Percentiles rank a stretch among this genome's conserved stretches.
These are phyloP conservation scores for Nothophaeocryptopus gaeumannii DNA, from an alignment of 2,329 filamentous ascomycete genomes.

Conservation along the genomic window DNA sequence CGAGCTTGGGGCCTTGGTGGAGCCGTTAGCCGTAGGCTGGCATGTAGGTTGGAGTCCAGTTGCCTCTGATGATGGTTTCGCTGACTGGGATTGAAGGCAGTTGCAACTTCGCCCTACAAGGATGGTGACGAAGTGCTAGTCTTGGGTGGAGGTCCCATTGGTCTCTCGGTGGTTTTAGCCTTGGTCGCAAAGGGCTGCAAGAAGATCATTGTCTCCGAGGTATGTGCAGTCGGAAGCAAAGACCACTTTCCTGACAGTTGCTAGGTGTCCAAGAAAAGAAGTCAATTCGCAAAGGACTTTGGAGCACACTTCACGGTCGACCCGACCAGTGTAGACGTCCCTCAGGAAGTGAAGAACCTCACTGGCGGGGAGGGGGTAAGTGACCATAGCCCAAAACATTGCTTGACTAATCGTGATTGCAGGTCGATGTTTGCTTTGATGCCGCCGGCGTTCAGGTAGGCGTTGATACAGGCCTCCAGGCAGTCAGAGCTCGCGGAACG, in stretches of 20 bases:
- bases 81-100: constrained; percentile 2
- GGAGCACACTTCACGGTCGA: constrained; percentile 17
- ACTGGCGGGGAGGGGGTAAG: constrained; percentile 9
- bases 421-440: constrained; percentile 17
- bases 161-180: constrained; percentile 14
- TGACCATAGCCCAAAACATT: too few species aligned
- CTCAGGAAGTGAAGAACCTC: constrained; percentile 8
- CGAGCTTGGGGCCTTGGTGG: constrained; percentile 14
- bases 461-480: constrained; percentile 5
- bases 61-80: background rate
- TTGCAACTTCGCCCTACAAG: constrained; percentile 5
- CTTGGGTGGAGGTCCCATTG: constrained; percentile 18
- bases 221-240: background rate
- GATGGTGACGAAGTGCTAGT: constrained; percentile 15
- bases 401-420: background rate
- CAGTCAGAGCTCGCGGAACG: constrained; percentile 8
- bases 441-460: constrained; percentile 15
- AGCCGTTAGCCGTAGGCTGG: constrained; percentile 20
- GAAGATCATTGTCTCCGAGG: constrained; percentile 16
- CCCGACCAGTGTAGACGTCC: constrained; percentile 4
- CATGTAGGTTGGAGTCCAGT: background rate
- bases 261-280: constrained; percentile 6
- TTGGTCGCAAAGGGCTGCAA: constrained; percentile 11
- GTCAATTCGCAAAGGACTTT: constrained; percentile 11
- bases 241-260: background rate